Evolutionary conservation across 2,329 filamentous ascomycete species (phyloP).

Genomic region (Cladophialophora immunda): DNA sequence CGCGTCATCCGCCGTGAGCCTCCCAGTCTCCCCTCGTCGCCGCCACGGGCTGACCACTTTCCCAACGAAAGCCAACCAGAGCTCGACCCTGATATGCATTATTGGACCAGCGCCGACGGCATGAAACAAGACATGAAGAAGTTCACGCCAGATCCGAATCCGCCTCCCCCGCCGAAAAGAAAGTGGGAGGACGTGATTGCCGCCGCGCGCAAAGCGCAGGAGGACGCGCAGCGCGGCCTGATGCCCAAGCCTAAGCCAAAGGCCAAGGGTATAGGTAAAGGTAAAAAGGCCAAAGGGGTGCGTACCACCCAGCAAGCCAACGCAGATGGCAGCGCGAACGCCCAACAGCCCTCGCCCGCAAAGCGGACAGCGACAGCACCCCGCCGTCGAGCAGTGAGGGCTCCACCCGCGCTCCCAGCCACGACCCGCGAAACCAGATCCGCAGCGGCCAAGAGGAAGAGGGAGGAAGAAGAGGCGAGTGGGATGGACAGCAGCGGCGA

Average conservation of each 20-base stretch:
- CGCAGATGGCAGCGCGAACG: not conserved
- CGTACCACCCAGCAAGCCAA: not conserved
- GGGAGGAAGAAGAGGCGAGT: not conserved
- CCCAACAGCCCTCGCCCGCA: no score
- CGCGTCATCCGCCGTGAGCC: not conserved
- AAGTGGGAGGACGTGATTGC: not conserved
- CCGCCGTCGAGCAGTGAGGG: not conserved
- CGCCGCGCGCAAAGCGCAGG: not conserved
- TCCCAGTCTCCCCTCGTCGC: not conserved
- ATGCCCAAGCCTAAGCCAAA: not conserved
- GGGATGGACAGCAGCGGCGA: not conserved
- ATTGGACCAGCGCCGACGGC: not conserved
- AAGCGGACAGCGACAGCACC: not conserved
- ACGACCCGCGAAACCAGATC: not conserved
- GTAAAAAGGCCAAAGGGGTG: not conserved
- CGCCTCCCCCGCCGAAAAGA: not conserved
- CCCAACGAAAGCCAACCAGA: not conserved
- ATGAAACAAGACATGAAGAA: slow-evolving; percentile 2
- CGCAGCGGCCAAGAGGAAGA: not conserved
- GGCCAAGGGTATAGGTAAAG: not conserved
- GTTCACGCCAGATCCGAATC: not conserved
- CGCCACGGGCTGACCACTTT: not conserved
- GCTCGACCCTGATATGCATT: not conserved
- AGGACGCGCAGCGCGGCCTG: not conserved
- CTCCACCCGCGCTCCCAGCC: not conserved